Evolutionary conservation across 1,139 yeast species (phyloP).

Genomic region (Debaryomycetaceae sp.): DNA sequence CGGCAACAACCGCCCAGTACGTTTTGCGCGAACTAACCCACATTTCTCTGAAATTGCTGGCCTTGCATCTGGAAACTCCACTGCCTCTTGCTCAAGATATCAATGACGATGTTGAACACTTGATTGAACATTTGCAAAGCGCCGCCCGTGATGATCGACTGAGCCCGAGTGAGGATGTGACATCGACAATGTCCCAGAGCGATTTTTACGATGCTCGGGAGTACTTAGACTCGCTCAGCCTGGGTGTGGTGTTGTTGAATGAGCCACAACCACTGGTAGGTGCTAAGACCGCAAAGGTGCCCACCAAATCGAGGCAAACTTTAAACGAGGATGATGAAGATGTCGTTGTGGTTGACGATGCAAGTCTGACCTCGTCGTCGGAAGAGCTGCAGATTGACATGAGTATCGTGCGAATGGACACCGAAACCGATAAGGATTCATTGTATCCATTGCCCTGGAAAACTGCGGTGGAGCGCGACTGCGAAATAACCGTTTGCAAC

Average conservation of each 20-base stretch:
- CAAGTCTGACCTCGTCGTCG: constrained; percentile 6
- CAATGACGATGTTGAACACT: constrained; percentile 15
- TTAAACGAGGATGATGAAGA: constrained; percentile 11
- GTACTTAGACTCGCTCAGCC: constrained; percentile 33
- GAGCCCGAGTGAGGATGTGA: constrained; percentile 15
- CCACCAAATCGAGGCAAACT: background rate
- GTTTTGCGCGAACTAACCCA: too few species aligned
- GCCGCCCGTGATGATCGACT: too few species aligned
- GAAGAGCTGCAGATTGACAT: constrained; percentile 5
- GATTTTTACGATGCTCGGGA: constrained; percentile 73
- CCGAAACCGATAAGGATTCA: constrained; percentile 21
- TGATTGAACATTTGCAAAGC: constrained; percentile 15
- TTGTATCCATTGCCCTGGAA: constrained; percentile 64
- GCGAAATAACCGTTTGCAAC: constrained; percentile 55
- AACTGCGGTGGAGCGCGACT: constrained; percentile 46
- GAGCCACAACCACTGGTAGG: too few species aligned
- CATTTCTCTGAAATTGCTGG: constrained; percentile 20
- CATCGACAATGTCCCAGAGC: constrained; percentile 25
- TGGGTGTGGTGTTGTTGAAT: constrained; percentile 35
- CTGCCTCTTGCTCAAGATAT: constrained; percentile 12
- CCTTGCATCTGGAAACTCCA: constrained; percentile 15
- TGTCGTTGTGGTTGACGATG: constrained; percentile 7
- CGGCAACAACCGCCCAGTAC: too few species aligned
- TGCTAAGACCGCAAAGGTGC: too few species aligned
- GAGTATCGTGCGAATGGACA: constrained; percentile 6